phyloP scores from a whole-genome alignment of 345 rosid genomes.

The Murraya paniculata region DNA sequence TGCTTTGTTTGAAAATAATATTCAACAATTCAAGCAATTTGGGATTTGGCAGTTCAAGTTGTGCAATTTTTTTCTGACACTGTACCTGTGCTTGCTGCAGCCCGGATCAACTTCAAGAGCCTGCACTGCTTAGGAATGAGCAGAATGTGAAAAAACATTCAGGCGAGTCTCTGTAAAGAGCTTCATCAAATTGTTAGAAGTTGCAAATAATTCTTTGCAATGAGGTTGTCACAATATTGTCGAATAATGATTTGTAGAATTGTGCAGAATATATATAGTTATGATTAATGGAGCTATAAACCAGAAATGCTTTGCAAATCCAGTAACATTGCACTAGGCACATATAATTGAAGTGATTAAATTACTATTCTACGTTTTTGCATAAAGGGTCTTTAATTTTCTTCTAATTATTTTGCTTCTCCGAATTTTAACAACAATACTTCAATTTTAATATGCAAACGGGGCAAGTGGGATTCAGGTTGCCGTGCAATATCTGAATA shows the following conservation, averaged over 20 bases:
- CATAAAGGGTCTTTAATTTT: background rate
- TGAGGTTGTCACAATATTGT: no score
- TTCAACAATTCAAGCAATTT: no score
- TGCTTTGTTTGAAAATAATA: no score
- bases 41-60: background rate
- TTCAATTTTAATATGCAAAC: background rate
- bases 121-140: constrained; percentile 23
- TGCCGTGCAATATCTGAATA: background rate
- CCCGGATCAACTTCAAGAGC: constrained; percentile 41
- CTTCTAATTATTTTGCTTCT: background rate
- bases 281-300: no score
- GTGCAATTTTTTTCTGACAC: background rate
- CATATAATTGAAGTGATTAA: background rate
- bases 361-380: background rate
- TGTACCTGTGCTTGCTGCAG: constrained; percentile 19
- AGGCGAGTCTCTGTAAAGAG: background rate
- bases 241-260: no score
- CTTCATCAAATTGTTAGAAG: background rate
- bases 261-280: no score
- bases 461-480: constrained; percentile 1
- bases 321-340: background rate
- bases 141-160: background rate
- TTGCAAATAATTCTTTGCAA: background rate
- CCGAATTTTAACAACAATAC: background rate
- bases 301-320: background rate